A percentile compares a stretch with the other conserved stretches of the same genome.
Conservation (phyloP, 2,329 filamentous ascomycete species). For the Ceratocystis papillata region DNA sequence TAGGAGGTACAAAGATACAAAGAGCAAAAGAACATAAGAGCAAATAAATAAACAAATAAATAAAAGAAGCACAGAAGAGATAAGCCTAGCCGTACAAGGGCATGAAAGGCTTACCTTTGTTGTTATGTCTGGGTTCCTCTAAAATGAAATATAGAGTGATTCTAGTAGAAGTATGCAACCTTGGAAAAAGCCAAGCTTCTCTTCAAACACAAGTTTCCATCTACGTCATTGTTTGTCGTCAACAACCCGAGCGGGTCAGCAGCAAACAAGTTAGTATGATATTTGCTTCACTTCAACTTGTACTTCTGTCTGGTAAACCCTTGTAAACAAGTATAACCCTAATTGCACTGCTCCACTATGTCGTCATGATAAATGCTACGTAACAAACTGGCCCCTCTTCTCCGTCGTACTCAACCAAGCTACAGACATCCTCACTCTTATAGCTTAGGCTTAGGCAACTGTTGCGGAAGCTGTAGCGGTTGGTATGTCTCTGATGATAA, state of each 20-base stretch:
- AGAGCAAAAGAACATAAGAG: neutral
- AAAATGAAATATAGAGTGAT: neutral
- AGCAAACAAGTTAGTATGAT: neutral
- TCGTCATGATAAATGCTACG: neutral
- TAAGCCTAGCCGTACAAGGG: too few species aligned
- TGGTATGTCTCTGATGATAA: conserved; percentile 44
- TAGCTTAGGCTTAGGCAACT: conserved; percentile 42
- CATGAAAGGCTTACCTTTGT: too few species aligned
- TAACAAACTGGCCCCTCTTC: neutral
- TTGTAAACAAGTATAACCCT: neutral
- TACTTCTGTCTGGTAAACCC: neutral
- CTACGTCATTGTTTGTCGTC: neutral
- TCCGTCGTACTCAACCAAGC: neutral
- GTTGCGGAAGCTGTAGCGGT: conserved; percentile 41
- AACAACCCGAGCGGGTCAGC: neutral
- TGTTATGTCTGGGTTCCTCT: too few species aligned
- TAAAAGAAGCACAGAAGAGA: conserved; percentile 4
- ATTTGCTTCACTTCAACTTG: neutral
- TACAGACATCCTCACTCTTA: neutral
- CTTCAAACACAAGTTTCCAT: neutral
- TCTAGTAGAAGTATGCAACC: too few species aligned
- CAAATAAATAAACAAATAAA: neutral
- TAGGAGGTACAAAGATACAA: neutral
- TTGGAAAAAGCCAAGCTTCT: too few species aligned
- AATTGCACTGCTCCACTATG: neutral